A percentile compares a stretch with the other conserved stretches of the same genome.
phyloP scores from a whole-genome alignment of 768 basidiomycete species.

The Antrodiella citrinella region DNA sequence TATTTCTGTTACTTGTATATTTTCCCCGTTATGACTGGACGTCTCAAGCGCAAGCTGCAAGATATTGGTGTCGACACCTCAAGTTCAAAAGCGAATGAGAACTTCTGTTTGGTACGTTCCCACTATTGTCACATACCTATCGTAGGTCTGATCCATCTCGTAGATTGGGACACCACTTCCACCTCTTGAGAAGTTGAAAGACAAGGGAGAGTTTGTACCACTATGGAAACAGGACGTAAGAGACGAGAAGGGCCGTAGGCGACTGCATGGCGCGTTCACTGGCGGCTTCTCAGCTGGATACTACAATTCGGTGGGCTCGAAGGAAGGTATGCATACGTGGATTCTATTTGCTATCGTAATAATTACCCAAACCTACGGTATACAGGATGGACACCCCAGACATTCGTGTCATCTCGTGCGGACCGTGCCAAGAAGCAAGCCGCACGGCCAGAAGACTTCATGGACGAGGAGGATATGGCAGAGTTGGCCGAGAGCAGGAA shows the following conservation, averaged over 20 bases:
- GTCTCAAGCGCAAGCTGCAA: constrained; percentile 80
- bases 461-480: constrained; percentile 97
- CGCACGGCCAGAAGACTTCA: constrained; percentile 83
- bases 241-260: constrained; percentile 86
- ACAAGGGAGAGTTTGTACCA: constrained; percentile 91
- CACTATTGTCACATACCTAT: constrained; percentile 1
- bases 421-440: constrained; percentile 61
- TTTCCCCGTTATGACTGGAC: constrained; percentile 47
- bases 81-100: constrained; percentile 67
- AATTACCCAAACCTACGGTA: no score
- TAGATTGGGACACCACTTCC: constrained; percentile 94
- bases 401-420: constrained; percentile 82
- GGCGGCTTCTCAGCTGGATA: constrained; percentile 98
- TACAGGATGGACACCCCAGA: constrained; percentile 91
- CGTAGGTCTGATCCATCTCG: constrained; percentile 1
- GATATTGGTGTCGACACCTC: constrained; percentile 69
- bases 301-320: constrained; percentile 92
- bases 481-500: constrained; percentile 68
- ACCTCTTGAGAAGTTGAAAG: constrained; percentile 88
- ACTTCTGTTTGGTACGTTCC: constrained; percentile 70
- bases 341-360: neutral
- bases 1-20: no score
- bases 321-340: constrained; percentile 65
- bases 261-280: constrained; percentile 97
- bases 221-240: constrained; percentile 95